Evolutionary conservation across 176 grass and related monocot species (phyloP).

Genomic region (Microstegium vimineum): DNA sequence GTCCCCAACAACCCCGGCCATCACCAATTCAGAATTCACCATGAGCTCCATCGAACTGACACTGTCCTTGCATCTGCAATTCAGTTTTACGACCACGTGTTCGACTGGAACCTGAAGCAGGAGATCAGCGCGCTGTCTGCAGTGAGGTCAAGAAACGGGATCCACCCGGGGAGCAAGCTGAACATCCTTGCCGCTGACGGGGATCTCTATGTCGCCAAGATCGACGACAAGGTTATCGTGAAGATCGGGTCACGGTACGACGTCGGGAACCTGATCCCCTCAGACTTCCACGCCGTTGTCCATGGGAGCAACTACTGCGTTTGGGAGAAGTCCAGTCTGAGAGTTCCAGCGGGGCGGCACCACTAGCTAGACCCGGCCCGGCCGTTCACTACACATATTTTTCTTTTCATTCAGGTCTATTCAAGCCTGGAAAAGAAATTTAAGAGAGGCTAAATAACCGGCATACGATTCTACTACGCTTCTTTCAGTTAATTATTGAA

Average conservation of each 20-base stretch:
- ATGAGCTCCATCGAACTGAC: background rate
- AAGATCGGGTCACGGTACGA: conserved; percentile 70
- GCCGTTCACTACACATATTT: background rate
- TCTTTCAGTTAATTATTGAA: background rate
- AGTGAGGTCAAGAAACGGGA: conserved; percentile 45
- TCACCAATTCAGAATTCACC: background rate
- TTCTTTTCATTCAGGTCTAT: background rate
- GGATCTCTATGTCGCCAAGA: conserved; percentile 56
- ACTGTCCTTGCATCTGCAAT: background rate
- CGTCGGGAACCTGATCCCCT: conserved; percentile 59
- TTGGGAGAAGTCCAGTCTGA: conserved; percentile 58
- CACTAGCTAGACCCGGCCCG: conserved; percentile 20
- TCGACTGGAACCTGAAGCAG: conserved; percentile 72
- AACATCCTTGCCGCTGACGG: conserved; percentile 51
- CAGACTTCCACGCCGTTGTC: conserved; percentile 42
- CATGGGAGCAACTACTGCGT: conserved; percentile 73
- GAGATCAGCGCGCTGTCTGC: conserved; percentile 46
- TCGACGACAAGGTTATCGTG: conserved; percentile 58
- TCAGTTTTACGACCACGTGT: conserved; percentile 83
- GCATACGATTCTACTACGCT: background rate
- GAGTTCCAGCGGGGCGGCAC: conserved; percentile 13
- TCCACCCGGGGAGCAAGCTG: conserved; percentile 50
- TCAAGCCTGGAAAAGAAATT: conserved; percentile 1
- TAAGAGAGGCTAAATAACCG: conserved; percentile 16
- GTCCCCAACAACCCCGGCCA: background rate